Evolutionary conservation across 345 rosid genomes (phyloP).

Genomic region (Acer saccharum): DNA sequence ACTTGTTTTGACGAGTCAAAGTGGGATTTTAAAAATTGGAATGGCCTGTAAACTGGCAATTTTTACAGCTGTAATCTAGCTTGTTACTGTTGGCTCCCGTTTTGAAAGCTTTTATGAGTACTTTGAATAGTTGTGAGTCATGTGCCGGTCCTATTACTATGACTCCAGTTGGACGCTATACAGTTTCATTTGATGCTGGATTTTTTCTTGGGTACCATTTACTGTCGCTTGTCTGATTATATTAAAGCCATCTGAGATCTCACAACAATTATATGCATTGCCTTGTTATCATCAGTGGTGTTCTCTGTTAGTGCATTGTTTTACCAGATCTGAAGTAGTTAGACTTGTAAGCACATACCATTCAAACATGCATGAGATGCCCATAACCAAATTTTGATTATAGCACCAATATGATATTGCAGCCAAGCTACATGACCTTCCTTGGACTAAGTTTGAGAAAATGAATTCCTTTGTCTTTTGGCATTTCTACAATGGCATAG

Average conservation of each 20-base stretch:
- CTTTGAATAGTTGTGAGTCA: not conserved
- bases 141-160: not conserved
- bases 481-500: too few relatives aligned
- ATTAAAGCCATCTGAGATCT: not conserved
- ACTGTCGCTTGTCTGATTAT: not conserved
- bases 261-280: not conserved
- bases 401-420: too few relatives aligned
- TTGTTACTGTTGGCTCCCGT: not conserved
- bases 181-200: not conserved
- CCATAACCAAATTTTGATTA: not conserved
- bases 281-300: not conserved
- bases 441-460: not conserved
- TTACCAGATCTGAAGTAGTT: not conserved
- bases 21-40: not conserved
- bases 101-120: not conserved
- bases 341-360: not conserved
- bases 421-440: not conserved
- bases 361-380: not conserved
- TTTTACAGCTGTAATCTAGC: conserved; percentile 14
- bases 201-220: not conserved
- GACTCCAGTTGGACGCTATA: not conserved
- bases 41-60: not conserved
- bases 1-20: not conserved
- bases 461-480: not conserved
- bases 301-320: not conserved